Evolutionary conservation across 2,329 filamentous ascomycete species (phyloP).

Genomic region (Trichophyton equinum): DNA sequence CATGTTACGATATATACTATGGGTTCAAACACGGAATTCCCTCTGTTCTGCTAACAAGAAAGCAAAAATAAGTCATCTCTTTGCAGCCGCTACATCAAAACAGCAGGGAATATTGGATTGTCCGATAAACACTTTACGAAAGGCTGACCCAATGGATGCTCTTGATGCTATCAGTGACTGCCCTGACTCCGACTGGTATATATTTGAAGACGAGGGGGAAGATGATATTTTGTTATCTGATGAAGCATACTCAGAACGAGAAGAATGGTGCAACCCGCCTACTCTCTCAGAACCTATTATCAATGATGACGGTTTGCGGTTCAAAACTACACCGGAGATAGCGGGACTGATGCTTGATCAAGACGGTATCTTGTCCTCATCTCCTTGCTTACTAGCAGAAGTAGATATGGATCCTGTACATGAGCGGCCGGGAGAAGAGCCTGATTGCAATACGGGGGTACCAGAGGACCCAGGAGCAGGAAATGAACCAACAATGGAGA

Average conservation of each 20-base stretch:
- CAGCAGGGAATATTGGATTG: not conserved
- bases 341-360: not conserved
- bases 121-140: not conserved
- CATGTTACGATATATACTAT: slow-evolving; percentile 22
- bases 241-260: not conserved
- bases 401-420: not conserved
- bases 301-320: not conserved
- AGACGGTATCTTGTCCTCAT: not conserved
- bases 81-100: not conserved
- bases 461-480: not conserved
- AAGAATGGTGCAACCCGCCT: not conserved
- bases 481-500: not conserved
- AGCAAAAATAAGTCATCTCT: slow-evolving; percentile 5
- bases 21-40: slow-evolving; percentile 22
- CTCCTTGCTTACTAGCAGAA: not conserved
- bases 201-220: not conserved
- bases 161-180: not conserved
- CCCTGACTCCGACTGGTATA: not conserved
- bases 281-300: not conserved
- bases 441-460: not conserved
- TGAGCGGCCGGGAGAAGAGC: not conserved
- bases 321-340: too few species aligned
- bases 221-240: slow-evolving; percentile 1
- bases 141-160: not conserved
- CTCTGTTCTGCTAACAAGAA: slow-evolving; percentile 14